Conservation (phyloP, 495 filamentous ascomycete species). For the Baudoinia panamericana region DNA sequence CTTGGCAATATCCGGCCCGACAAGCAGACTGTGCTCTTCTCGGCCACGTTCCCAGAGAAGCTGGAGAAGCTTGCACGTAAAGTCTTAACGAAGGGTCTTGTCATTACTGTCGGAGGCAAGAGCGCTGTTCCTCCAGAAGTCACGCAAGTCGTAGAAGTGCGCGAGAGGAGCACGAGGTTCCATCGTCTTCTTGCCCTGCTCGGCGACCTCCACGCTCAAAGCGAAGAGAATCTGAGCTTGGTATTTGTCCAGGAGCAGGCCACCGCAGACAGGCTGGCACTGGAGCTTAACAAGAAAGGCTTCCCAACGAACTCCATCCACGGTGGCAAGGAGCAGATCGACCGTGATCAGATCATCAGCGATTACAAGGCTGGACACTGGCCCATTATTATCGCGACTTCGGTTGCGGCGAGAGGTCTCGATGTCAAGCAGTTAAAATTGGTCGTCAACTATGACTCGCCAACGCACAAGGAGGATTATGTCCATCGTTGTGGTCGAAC, state of each 20-base stretch:
- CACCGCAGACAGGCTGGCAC: constrained; percentile 72
- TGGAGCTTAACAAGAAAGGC: constrained; percentile 70
- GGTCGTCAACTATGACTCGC: constrained; percentile 93
- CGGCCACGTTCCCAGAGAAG: constrained; percentile 86
- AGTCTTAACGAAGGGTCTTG: constrained; percentile 68
- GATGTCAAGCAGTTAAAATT: constrained; percentile 95
- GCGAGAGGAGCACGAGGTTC: constrained; percentile 73
- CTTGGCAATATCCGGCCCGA: constrained; percentile 80
- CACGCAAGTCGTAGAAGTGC: constrained; percentile 82
- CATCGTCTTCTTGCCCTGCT: constrained; percentile 70
- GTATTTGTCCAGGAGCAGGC: constrained; percentile 96
- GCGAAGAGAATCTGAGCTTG: constrained; percentile 77
- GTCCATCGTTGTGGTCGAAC: constrained; percentile 93
- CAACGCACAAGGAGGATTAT: constrained; percentile 95
- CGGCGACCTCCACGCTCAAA: constrained; percentile 60
- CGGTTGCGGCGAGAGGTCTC: constrained; percentile 85
- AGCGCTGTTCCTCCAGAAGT: constrained; percentile 92
- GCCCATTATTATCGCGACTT: constrained; percentile 85
- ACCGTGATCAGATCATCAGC: constrained; percentile 84
- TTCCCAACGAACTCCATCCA: constrained; percentile 96
- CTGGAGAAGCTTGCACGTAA: constrained; percentile 89
- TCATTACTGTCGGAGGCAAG: constrained; percentile 82
- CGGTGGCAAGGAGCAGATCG: constrained; percentile 88
- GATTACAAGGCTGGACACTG: constrained; percentile 90
- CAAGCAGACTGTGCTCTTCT: constrained; percentile 88